Base-by-base conservation (phyloP, 2,329 filamentous ascomycete species). In the Aspergillus novofumigatus region DNA sequence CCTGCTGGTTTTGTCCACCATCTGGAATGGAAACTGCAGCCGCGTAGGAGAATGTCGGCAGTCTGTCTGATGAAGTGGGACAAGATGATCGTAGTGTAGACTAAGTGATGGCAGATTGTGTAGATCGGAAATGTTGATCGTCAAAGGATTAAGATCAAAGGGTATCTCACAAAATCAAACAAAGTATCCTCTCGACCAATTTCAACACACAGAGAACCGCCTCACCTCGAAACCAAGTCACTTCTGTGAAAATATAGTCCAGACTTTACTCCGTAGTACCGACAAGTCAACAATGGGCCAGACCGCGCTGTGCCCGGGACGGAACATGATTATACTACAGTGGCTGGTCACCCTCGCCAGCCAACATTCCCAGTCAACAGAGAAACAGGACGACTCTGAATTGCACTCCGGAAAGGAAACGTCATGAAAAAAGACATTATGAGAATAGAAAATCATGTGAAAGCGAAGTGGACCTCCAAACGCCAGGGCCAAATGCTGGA, bases 1-100 rank as follows among this genome's bases (percentile, higher is more conserved):
- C 35, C 32, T 38, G 44, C 44, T 41, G 26, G 35, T 25, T 53
- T 55, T 51, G 55, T 52, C 59, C 50, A 49, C 38, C 45, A 35
- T 26, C 45, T 62, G 64, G 64, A 52, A 66, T 65, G 62, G 58
- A 56, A 65, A 51, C 54, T 56, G 50, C 58, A 56, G 42, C 32
- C 53, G 51, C 29, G 21, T 38, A 23, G 10, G 44, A 47, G 44
- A 47, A 47, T 47, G 44, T 14, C 44, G 11, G 44, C 21, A 3
- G 21, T 23, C 44, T 47, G 20, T 23, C 23, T 47, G 20, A 47
- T 47, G 44, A 21, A 20, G 20, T 23, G 20, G 11, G 20, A 35
- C 28, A 48, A 41, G 45, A 49, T 47, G 45, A 35, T 35, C 11
- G 29, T 35, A 14, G 4, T 35, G 29, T 35, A 14, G 32, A 35